Evolutionary conservation across 306 rosid species (phyloP).

Genomic region (Cicer chorassanicum): DNA sequence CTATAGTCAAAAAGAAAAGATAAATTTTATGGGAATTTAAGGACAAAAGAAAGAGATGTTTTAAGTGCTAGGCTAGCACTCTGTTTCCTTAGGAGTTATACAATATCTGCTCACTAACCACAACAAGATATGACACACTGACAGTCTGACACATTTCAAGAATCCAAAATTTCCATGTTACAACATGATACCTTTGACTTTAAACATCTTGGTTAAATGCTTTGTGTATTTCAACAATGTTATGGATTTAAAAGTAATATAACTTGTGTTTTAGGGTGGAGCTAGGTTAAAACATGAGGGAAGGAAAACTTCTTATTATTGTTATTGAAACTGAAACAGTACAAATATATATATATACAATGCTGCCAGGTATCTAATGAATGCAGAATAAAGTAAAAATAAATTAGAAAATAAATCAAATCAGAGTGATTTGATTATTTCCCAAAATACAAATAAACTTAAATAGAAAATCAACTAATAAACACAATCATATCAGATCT

Average conservation of each 20-base stretch:
- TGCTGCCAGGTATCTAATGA: no score
- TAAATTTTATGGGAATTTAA: constrained; percentile 13
- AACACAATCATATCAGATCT: no score
- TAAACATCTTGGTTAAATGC: constrained; percentile 23
- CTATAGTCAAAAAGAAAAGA: constrained; percentile 4
- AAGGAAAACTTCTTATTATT: no score
- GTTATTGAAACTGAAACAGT: no score
- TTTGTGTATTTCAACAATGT: constrained; percentile 29
- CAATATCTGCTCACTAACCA: constrained; percentile 25
- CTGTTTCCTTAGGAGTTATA: constrained; percentile 20
- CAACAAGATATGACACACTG: background rate
- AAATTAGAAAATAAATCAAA: no score
- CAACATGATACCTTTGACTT: constrained; percentile 30
- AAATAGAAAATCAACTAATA: no score
- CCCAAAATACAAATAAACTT: no score
- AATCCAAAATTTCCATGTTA: constrained; percentile 24
- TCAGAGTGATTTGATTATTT: no score
- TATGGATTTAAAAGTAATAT: background rate
- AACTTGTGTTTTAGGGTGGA: no score
- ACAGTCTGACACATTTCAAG: background rate
- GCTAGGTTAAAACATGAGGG: no score
- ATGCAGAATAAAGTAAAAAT: no score
- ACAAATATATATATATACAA: no score
- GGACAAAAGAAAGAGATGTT: constrained; percentile 14
- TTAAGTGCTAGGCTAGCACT: constrained; percentile 2